Evolutionary conservation across 2,329 filamentous ascomycete genomes (phyloP).

Genomic region (Aspergillus fijiensis): DNA sequence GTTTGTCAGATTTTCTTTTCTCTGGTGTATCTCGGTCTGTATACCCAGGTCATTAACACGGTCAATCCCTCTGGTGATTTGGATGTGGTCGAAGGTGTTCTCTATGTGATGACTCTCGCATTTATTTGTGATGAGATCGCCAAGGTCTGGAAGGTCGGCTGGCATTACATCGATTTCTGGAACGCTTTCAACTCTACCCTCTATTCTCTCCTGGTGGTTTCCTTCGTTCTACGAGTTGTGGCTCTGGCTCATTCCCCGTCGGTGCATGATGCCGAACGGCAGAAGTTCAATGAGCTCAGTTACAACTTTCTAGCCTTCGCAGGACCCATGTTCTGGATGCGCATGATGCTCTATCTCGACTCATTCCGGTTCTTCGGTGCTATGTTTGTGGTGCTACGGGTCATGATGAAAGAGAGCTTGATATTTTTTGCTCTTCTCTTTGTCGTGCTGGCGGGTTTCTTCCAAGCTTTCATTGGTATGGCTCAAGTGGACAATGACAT

Average conservation of each 20-base stretch:
- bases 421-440: constrained; percentile 93
- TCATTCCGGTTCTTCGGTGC: constrained; percentile 93
- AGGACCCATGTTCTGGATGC: constrained; percentile 95
- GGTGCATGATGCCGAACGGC: constrained; percentile 51
- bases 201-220: constrained; percentile 75
- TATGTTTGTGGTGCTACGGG: constrained; percentile 95
- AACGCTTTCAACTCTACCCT: constrained; percentile 88
- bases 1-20: constrained; percentile 82
- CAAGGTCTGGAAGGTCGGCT: constrained; percentile 93
- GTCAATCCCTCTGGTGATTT: constrained; percentile 83
- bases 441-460: constrained; percentile 74
- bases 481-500: constrained; percentile 75
- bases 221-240: constrained; percentile 74
- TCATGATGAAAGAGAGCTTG: constrained; percentile 89
- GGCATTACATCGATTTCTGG: constrained; percentile 92
- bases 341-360: constrained; percentile 88
- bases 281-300: constrained; percentile 72
- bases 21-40: constrained; percentile 77
- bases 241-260: constrained; percentile 65
- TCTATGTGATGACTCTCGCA: constrained; percentile 89
- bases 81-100: constrained; percentile 75
- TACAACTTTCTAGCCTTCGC: constrained; percentile 94
- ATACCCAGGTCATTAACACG: constrained; percentile 89
- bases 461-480: constrained; percentile 91
- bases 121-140: constrained; percentile 84